Conservation (phyloP, 1,139 yeast genomes). For the Geotrichum phurueaensis region DNA sequence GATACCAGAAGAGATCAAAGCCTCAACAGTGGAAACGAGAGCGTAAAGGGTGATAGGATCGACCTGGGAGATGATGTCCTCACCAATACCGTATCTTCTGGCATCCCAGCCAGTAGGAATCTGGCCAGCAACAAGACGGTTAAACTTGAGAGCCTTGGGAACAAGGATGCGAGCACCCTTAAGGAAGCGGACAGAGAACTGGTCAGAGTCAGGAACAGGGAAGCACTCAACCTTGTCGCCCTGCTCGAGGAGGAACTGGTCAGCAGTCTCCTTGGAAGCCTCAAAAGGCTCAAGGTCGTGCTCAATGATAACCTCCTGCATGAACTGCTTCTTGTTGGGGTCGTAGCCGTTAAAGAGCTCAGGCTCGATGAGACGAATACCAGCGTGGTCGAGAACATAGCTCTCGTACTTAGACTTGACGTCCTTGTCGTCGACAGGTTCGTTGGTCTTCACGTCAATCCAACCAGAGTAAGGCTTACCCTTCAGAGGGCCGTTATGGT, state of each 20-base stretch:
- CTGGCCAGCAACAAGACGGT: conserved; percentile 97
- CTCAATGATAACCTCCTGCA: conserved; percentile 93
- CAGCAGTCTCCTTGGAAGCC: conserved; percentile 90
- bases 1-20: conserved; percentile 86
- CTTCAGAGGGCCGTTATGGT: conserved; percentile 88
- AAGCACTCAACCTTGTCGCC: conserved; percentile 91
- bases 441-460: conserved; percentile 91
- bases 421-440: conserved; percentile 92
- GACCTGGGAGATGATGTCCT: conserved; percentile 87
- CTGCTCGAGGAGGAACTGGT: conserved; percentile 87
- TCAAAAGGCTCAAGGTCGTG: conserved; percentile 95
- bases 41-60: conserved; percentile 93
- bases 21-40: conserved; percentile 91
- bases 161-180: conserved; percentile 88
- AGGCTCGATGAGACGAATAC: conserved; percentile 94
- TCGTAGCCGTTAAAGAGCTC: conserved; percentile 90
- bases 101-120: conserved; percentile 99
- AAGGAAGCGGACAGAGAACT: conserved; percentile 80
- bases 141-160: conserved; percentile 94
- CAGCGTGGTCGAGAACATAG: conserved; percentile 82
- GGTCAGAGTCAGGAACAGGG: conserved; percentile 84
- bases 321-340: conserved; percentile 84
- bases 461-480: conserved; percentile 87
- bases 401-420: conserved; percentile 87
- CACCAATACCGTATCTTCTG: conserved; percentile 86